These are phyloP conservation scores for Tetrahymena elliotti DNA, from an alignment of 73 alveolate genomes.

Conservation along the genomic window DNA sequence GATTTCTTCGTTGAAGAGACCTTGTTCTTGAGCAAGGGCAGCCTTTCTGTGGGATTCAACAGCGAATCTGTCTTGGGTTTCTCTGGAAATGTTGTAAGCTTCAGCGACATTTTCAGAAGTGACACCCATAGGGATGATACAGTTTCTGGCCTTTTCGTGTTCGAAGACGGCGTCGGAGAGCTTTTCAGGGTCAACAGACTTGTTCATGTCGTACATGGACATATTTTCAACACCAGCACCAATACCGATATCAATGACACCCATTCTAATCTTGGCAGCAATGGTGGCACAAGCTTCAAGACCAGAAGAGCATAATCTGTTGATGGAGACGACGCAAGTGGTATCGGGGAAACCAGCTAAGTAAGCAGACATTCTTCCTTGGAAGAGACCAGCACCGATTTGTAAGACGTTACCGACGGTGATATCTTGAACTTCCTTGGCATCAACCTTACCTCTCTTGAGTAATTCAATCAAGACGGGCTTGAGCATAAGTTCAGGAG, in stretches of 20 bases:
- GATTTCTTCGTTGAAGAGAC: conserved; percentile 88
- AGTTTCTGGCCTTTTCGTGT: conserved; percentile 89
- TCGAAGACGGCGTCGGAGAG: conserved; percentile 80
- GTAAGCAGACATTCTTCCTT: conserved; percentile 93
- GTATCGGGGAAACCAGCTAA: conserved; percentile 92
- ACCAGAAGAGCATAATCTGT: conserved; percentile 98
- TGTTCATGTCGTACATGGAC: conserved; percentile 93
- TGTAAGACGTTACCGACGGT: conserved; percentile 95
- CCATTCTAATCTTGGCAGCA: conserved; percentile 84
- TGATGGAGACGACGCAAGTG: conserved; percentile 85
- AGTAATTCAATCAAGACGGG: conserved; percentile 78
- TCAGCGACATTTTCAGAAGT: conserved; percentile 98
- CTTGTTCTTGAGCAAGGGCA: conserved; percentile 72
- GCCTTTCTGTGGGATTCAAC: conserved; percentile 94
- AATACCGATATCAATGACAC: conserved; percentile 92
- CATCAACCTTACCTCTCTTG: conserved; percentile 74
- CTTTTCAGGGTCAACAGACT: conserved; percentile 85
- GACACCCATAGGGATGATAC: conserved; percentile 98
- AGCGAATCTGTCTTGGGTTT: conserved; percentile 92
- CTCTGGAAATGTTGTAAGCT: conserved; percentile 88
- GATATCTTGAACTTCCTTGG: conserved; percentile 88
- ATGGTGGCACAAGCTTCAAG: conserved; percentile 90
- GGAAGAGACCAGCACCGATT: conserved; percentile 93
- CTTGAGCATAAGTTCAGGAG: conserved; percentile 90
- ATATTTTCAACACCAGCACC: conserved; percentile 99